Percentiles rank a stretch among this genome's conserved stretches.
Conservation (phyloP, 176 grass and related monocot genomes). For the Ensete glaucum region DNA sequence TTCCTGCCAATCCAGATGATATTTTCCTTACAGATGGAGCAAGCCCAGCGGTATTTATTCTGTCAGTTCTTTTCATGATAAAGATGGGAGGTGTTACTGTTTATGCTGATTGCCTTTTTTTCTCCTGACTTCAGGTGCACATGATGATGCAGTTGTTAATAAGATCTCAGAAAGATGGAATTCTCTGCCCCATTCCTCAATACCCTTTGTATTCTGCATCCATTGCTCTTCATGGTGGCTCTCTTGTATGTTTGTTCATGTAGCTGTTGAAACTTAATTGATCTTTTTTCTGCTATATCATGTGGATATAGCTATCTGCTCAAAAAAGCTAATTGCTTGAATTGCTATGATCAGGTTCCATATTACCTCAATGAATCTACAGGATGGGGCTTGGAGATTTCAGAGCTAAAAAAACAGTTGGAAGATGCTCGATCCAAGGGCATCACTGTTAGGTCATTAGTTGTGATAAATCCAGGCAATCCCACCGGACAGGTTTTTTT, state of each 20-base stretch:
- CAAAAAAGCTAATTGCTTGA: neutral
- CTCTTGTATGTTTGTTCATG: slow-evolving; percentile 68
- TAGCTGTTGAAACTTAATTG: slow-evolving; percentile 1
- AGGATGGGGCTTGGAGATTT: slow-evolving; percentile 78
- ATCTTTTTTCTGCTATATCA: neutral
- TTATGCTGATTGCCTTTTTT: slow-evolving; percentile 10
- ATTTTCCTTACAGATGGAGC: slow-evolving; percentile 92
- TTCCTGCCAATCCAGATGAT: slow-evolving; percentile 68
- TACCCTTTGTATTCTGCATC: slow-evolving; percentile 93
- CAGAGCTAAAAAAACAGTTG: slow-evolving; percentile 75
- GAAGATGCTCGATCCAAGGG: slow-evolving; percentile 80
- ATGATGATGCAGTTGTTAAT: slow-evolving; percentile 98
- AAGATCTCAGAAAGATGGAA: slow-evolving; percentile 89
- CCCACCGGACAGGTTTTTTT: slow-evolving; percentile 73
- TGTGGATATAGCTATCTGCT: neutral
- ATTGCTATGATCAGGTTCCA: slow-evolving; percentile 48
- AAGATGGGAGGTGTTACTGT: neutral
- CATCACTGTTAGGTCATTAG: slow-evolving; percentile 67
- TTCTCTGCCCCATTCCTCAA: slow-evolving; percentile 93
- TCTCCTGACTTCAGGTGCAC: slow-evolving; percentile 56
- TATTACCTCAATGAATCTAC: slow-evolving; percentile 70
- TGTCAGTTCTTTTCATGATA: slow-evolving; percentile 18
- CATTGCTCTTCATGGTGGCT: slow-evolving; percentile 86
- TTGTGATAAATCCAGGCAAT: slow-evolving; percentile 96
- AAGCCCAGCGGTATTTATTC: slow-evolving; percentile 65